Conservation (phyloP, 75 land plant species). For the Picea glauca region DNA sequence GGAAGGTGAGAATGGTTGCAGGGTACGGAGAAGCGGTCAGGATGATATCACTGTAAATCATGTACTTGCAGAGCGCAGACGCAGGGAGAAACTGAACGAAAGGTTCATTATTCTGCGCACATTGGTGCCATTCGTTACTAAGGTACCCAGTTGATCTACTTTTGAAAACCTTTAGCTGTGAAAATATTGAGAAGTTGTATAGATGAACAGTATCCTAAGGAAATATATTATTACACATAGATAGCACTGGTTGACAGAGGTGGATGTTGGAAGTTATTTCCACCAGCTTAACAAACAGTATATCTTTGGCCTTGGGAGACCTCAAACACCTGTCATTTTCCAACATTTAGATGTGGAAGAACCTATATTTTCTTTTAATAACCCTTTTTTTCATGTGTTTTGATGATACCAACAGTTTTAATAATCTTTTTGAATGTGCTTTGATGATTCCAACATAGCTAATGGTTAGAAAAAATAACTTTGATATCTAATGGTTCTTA, state of each 20-base stretch:
- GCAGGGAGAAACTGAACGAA: constrained; percentile 83
- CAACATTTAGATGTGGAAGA: neutral
- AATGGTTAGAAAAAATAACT: too few species aligned
- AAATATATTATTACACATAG: neutral
- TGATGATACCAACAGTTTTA: too few species aligned
- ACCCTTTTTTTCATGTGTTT: too few species aligned
- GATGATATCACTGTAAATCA: too few species aligned
- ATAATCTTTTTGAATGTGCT: too few species aligned
- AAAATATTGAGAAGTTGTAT: neutral
- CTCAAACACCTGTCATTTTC: neutral
- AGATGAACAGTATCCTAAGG: neutral
- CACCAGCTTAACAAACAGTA: neutral
- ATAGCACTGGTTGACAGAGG: neutral
- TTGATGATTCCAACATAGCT: too few species aligned
- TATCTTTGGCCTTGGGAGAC: neutral
- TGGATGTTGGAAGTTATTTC: neutral
- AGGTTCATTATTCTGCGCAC: constrained; percentile 71
- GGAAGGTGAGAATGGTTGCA: constrained; percentile 6
- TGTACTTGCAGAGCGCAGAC: neutral
- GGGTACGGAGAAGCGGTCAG: neutral
- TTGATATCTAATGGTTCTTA: too few species aligned
- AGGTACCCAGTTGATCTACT: constrained; percentile 23
- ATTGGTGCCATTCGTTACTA: constrained; percentile 79
- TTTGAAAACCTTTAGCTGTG: neutral
- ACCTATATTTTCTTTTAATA: too few species aligned